Percentiles rank a stretch among this genome's conserved stretches.
These are phyloP conservation scores for Exophiala oligosperma DNA, from an alignment of 2,329 filamentous ascomycete genomes.

Conservation along the genomic window DNA sequence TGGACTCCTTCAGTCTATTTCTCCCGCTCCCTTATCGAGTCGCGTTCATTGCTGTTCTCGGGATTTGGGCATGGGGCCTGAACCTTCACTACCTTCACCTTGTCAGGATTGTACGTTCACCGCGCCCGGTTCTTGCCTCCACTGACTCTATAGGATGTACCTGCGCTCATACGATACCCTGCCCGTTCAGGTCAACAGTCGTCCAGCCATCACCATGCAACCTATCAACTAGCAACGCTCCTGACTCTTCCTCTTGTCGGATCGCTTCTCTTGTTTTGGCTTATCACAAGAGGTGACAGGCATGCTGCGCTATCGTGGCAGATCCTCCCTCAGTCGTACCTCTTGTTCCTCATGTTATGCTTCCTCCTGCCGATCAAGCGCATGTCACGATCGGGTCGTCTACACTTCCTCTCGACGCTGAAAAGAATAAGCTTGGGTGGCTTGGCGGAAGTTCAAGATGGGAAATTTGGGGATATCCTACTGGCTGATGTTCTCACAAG, in stretches of 20 bases:
- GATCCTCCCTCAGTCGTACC: constrained; percentile 82
- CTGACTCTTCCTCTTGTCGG: constrained; percentile 69
- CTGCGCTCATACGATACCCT: constrained; percentile 82
- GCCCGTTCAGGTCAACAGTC: constrained; percentile 69
- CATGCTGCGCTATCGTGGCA: constrained; percentile 74
- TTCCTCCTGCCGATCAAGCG: constrained; percentile 73
- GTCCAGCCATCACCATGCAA: constrained; percentile 73
- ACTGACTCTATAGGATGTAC: constrained; percentile 63
- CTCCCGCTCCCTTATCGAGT: constrained; percentile 89
- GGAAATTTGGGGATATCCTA: constrained; percentile 92
- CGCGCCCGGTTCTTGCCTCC: too few species aligned
- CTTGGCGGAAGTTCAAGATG: constrained; percentile 79
- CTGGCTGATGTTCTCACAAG: constrained; percentile 92
- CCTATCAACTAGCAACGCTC: constrained; percentile 79
- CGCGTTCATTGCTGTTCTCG: constrained; percentile 79
- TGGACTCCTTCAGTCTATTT: constrained; percentile 83
- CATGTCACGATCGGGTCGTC: constrained; percentile 68
- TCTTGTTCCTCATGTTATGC: constrained; percentile 68
- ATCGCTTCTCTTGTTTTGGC: constrained; percentile 82
- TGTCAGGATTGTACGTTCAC: constrained; percentile 66
- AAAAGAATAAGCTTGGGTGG: constrained; percentile 80
- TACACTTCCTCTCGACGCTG: constrained; percentile 72
- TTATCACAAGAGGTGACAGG: constrained; percentile 69
- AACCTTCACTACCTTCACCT: constrained; percentile 85
- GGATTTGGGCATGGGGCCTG: constrained; percentile 91